Evolutionary conservation across 2,329 filamentous ascomycete genomes (phyloP).

Genomic region (Pleurostoma richardsiae): DNA sequence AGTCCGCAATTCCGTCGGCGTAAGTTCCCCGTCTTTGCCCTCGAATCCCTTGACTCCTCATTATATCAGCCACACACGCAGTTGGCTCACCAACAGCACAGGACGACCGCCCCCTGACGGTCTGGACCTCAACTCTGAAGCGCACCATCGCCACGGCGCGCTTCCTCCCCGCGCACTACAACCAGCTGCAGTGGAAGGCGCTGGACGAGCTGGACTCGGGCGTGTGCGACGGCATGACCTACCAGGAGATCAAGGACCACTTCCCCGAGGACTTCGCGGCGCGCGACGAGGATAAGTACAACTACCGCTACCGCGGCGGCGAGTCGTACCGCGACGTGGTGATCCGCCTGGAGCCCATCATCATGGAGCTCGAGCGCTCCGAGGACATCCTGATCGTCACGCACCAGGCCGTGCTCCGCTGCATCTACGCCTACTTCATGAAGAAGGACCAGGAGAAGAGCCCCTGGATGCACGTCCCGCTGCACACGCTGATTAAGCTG

Average conservation of each 20-base stretch:
- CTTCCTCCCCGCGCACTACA: slow-evolving; percentile 74
- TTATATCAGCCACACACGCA: too few relatives aligned
- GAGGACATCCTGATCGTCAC: slow-evolving; percentile 98
- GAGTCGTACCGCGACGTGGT: slow-evolving; percentile 96
- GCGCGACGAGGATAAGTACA: slow-evolving; percentile 98
- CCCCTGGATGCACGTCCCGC: slow-evolving; percentile 97
- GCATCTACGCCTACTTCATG: slow-evolving; percentile 99
- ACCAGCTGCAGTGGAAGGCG: slow-evolving; percentile 98
- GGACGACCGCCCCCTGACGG: slow-evolving; percentile 56
- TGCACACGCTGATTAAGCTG: slow-evolving; percentile 94
- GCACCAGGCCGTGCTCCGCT: slow-evolving; percentile 92
- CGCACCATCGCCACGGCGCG: slow-evolving; percentile 90
- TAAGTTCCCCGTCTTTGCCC: slow-evolving; percentile 36
- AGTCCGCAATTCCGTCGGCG: slow-evolving; percentile 79
- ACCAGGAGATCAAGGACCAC: slow-evolving; percentile 84
- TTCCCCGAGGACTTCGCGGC: slow-evolving; percentile 95
- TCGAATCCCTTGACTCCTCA: background rate
- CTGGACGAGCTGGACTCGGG: slow-evolving; percentile 95
- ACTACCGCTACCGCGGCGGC: slow-evolving; percentile 95
- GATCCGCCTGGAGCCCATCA: slow-evolving; percentile 95
- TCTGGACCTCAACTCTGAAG: slow-evolving; percentile 60
- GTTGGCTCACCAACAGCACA: slow-evolving; percentile 16
- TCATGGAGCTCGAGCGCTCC: slow-evolving; percentile 95
- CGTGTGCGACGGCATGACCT: slow-evolving; percentile 93
- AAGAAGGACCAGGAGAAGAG: slow-evolving; percentile 89